Base-by-base conservation (phyloP, 108 stramenopile species). In the Nannochloropsis granulata region DNA sequence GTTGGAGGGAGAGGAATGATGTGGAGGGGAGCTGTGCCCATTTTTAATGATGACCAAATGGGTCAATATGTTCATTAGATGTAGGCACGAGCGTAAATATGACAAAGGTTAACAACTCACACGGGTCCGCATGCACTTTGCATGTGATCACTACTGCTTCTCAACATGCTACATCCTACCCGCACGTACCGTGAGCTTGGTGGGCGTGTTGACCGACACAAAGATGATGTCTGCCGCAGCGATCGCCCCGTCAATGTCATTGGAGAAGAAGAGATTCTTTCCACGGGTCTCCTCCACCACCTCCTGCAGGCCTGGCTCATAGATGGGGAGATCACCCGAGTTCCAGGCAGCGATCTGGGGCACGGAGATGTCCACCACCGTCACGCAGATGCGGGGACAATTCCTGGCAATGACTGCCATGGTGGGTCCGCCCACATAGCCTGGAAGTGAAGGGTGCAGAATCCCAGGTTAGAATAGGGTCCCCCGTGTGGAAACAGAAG, bases 371-470 rank as follows among this genome's bases (percentile, higher is more conserved):
- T 98, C 98, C n/a, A 97, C 96, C 19, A 98, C 97, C 81, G 94
- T 94, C 45, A 99, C 98, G 71, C 95, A 94, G 84, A 99, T 92
- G 92, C 95, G 92, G 13, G 97, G 97, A 86, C 96, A 97, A 82
- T 94, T 92, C 85, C 93, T 91, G 25, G 98, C 98, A 91, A 99
- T 99, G 46, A 98, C 96, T 2, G 98, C 98, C 98, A 99, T 99
- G 78, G 98, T 99, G 8, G 98, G 98, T n/a, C 98, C 98, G 43
- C 98, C 98, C 82, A 99, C 98, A 80, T 99, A 99, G 34, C 98
- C 98, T 24, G 97, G 97, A 16, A 11, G 16, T 71, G 0, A n/a
- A 71, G 16, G 56, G 16, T n/a, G n/a, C 16, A n/a, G n/a, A n/a
- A n/a, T n/a, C 7, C 7, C 16, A 71, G 21, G 56, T 71, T 9